A percentile compares a stretch with the other conserved stretches of the same genome.
These are phyloP conservation scores for Aspergillus glaucus DNA, from an alignment of 2,329 filamentous ascomycete species.

Conservation along the genomic window DNA sequence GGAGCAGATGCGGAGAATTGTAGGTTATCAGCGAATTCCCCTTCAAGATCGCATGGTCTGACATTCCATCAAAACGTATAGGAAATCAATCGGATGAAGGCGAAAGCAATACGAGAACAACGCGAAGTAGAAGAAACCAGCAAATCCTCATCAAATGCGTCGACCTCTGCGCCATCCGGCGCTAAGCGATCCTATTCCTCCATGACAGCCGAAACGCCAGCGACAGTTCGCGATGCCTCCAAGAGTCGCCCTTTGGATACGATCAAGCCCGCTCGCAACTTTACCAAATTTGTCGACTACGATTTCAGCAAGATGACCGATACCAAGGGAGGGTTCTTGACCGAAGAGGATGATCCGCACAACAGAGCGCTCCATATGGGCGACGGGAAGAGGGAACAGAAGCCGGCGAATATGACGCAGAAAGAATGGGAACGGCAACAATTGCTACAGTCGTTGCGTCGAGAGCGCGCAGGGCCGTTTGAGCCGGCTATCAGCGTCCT, in stretches of 20 bases:
- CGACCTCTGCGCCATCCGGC: slow-evolving; percentile 43
- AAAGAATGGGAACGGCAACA: slow-evolving; percentile 87
- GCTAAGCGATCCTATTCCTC: slow-evolving; percentile 67
- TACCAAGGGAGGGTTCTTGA: slow-evolving; percentile 91
- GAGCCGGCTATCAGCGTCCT: slow-evolving; percentile 82
- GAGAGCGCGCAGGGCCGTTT: slow-evolving; percentile 72
- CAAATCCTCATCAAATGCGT: slow-evolving; percentile 25
- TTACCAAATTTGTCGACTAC: slow-evolving; percentile 92
- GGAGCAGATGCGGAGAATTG: slow-evolving; percentile 55
- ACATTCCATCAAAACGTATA: slow-evolving; percentile 29
- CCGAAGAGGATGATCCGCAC: slow-evolving; percentile 82
- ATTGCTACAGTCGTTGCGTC: slow-evolving; percentile 63
- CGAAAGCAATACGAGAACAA: slow-evolving; percentile 77
- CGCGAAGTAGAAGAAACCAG: slow-evolving; percentile 56
- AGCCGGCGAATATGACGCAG: slow-evolving; percentile 80
- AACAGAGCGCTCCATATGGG: slow-evolving; percentile 66
- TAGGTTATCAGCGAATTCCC: slow-evolving; percentile 17
- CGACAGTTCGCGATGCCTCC: slow-evolving; percentile 59
- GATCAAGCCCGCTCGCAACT: slow-evolving; percentile 76
- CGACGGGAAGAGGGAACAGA: slow-evolving; percentile 51
- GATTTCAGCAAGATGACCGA: slow-evolving; percentile 98
- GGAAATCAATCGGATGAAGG: slow-evolving; percentile 82
- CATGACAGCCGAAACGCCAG: slow-evolving; percentile 51
- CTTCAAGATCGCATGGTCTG: neutral
- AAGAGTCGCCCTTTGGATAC: slow-evolving; percentile 37